Base-by-base conservation (phyloP, 768 basidiomycete genomes). In the Fistulinella prunicolor region DNA sequence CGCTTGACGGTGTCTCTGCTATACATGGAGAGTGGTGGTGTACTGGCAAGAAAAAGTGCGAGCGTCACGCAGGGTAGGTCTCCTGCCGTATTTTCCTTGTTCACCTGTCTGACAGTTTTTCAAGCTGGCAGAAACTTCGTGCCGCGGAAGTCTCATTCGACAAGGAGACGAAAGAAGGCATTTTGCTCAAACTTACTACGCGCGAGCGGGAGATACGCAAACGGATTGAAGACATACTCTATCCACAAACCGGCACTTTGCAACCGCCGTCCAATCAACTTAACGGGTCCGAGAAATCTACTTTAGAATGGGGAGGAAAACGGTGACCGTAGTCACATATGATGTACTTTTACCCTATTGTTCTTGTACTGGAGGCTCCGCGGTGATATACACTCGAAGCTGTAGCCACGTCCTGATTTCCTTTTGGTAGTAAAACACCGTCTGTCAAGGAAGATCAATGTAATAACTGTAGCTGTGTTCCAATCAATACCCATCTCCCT, bases 401-500 rank as follows among this genome's bases (percentile, higher is more conserved):
- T 61, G 45, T 61, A 62, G 49, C 54, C 41, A 43, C 51, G 35
- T 36, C 24, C n/a, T n/a, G n/a, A n/a, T 34, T 49, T 36, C 35
- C 21, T 44, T 47, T 41, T 40, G 29, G 42, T 34, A 34, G 38
- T 24, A 42, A 42, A 29, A 37, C 19, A 40, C 26, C 21, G 21
- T 45, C 28, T 30, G 38, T 44, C 43, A 22, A 48, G 39, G 39
- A 38, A 47, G 38, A 49, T 39, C 42, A 38, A 57, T 59, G 58
- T 45, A 53, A 51, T 41, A 47, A n/a, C n/a, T n/a, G 26, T 41
- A 47, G 30, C 24, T 14, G 35, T 43, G 23, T 38, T 46, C 46
- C 24, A 20, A 45, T 67, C 60, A 96, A 68, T 97, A 98, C 10
- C 92, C 92, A 66, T 97, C 95, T 8, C 94, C 94, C 72, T 97